These are phyloP conservation scores for Globisporangium solare DNA, from an alignment of 352 stramenopile genomes.

Conservation along the genomic window DNA sequence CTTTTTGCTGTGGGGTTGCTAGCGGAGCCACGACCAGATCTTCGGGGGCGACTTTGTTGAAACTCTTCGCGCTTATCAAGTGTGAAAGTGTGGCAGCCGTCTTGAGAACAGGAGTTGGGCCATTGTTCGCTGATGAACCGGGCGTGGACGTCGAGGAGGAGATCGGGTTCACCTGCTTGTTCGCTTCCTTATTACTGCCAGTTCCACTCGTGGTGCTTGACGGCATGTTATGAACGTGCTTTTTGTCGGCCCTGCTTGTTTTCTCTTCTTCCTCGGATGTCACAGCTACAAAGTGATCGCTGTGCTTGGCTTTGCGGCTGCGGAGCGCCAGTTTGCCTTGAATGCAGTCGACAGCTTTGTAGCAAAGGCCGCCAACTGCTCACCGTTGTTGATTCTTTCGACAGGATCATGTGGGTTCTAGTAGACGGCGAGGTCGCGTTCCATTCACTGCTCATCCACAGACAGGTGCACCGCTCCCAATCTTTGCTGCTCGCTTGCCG, in stretches of 20 bases:
- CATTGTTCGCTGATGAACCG: conserved; percentile 4
- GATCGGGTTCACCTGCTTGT: conserved; percentile 11
- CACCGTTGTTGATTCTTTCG: conserved; percentile 2
- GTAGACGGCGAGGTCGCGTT: background rate
- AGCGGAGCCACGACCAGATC: conserved; percentile 28
- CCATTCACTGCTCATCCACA: conserved; percentile 3
- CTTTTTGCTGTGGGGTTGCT: conserved; percentile 34
- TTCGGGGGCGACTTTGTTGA: conserved; percentile 68
- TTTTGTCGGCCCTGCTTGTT: conserved; percentile 12
- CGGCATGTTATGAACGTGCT: conserved; percentile 26
- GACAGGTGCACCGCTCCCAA: background rate
- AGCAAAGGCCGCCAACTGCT: conserved; percentile 9
- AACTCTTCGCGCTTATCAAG: conserved; percentile 37
- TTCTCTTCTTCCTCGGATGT: conserved; percentile 25
- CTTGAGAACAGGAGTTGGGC: conserved; percentile 29
- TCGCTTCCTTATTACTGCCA: conserved; percentile 5
- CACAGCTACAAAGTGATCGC: conserved; percentile 28
- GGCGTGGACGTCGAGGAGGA: conserved; percentile 11
- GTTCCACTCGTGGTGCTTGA: conserved; percentile 17
- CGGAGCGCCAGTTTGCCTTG: conserved; percentile 34
- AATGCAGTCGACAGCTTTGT: conserved; percentile 10
- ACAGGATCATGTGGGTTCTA: background rate
- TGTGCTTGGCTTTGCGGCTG: conserved; percentile 34
- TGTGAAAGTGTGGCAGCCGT: conserved; percentile 27
- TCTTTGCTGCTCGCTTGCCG: no score